Evolutionary conservation across 2,329 filamentous ascomycete genomes (phyloP), one percentile per base, ranked within the genome.

Genomic region (Neocucurbitaria cava): DNA sequence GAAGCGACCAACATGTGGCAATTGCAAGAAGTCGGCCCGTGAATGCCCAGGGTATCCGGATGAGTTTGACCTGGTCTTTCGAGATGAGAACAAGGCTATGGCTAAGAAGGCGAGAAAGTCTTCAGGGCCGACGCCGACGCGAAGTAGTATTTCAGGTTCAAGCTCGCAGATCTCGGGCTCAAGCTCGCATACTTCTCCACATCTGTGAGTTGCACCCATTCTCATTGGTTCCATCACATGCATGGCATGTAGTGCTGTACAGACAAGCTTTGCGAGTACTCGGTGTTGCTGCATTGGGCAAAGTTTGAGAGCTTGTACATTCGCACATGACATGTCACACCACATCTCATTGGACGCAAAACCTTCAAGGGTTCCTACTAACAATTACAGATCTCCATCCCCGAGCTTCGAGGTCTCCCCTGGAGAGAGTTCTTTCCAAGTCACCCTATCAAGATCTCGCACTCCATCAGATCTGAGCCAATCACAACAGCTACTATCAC

Each of bases 11-110:
- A 73, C 59, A 63, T 75, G 72, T 64, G 66, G 68, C 28, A 71
- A 73, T 50, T 75, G 72, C 49, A 66, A 69, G 51, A 75, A 75
- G 51, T 70, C 68, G 15, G 61, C 63, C 6, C 63, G 69, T 11
- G 54, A 55, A 3, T 75, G 72, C 46, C 72, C 72, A 23, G 72
- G 72, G 2, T 75, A 72, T 52, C 70, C 86, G 70, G 86, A 89
- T 67, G 87, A 89, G 61, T 89, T 90, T 63, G 88, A 91, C 64
- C 76, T 90, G 21, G 84, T 91, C 49, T 89, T 90, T 64, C 85
- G 88, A 51, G 88, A 90, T 70, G 88, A 90, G 76, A 90, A 88
- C 24, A 84, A 85, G 61, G 86, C 87, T 1, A 88, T 87, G 30
- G 86, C 87, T 66, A 81, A 83, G 57, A 82, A 87, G 65, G 87